These are phyloP conservation scores for Globisporangium nodosum DNA, from an alignment of 352 stramenopile species.

Conservation along the genomic window DNA sequence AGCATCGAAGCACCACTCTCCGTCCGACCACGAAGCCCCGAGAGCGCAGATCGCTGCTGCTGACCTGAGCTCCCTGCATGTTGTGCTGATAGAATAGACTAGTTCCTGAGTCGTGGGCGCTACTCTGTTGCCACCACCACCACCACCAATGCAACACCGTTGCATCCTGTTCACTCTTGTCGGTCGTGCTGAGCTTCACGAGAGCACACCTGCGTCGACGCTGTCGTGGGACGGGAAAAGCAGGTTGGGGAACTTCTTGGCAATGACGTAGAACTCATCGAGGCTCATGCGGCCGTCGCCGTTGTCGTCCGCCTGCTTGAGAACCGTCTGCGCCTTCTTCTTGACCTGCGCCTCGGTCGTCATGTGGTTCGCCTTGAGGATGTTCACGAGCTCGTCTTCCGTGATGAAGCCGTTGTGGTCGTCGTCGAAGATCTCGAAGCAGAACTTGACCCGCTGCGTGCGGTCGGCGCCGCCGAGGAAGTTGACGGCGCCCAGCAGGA, in stretches of 20 bases:
- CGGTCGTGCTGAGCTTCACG: neutral
- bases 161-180: neutral
- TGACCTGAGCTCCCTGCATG: slow-evolving; percentile 6
- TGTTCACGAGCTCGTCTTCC: slow-evolving; percentile 86
- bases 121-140: slow-evolving; percentile 40
- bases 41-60: neutral
- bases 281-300: slow-evolving; percentile 72
- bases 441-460: slow-evolving; percentile 88
- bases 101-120: slow-evolving; percentile 81
- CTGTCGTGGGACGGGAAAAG: slow-evolving; percentile 69
- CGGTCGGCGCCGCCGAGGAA: slow-evolving; percentile 72
- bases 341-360: slow-evolving; percentile 64
- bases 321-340: slow-evolving; percentile 84
- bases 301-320: slow-evolving; percentile 79
- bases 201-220: slow-evolving; percentile 4
- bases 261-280: slow-evolving; percentile 83
- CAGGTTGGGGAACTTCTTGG: slow-evolving; percentile 90
- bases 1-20: neutral
- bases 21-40: neutral
- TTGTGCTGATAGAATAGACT: slow-evolving; percentile 72
- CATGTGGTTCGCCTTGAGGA: slow-evolving; percentile 90
- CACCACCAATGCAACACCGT: neutral
- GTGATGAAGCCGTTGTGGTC: slow-evolving; percentile 90
- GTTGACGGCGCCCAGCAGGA: slow-evolving; percentile 90
- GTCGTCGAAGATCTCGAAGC: slow-evolving; percentile 94